These are phyloP conservation scores for Fusarium verrucosum DNA, from an alignment of 2,329 filamentous ascomycete species.

Conservation along the genomic window DNA sequence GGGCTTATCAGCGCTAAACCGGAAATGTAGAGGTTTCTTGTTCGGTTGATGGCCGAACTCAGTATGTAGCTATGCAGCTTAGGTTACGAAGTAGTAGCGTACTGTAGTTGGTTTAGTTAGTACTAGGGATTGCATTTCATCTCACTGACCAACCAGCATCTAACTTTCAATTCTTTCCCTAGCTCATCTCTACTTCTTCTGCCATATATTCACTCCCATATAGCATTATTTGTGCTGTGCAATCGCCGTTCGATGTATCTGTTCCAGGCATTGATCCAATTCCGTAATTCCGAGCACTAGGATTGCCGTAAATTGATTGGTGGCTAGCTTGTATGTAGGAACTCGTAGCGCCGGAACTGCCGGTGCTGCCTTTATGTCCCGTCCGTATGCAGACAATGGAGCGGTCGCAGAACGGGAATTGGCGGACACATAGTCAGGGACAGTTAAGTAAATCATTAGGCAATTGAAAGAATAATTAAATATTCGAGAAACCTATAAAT, in stretches of 20 bases:
- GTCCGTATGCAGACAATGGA: constrained; percentile 22
- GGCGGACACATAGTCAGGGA: constrained; percentile 30
- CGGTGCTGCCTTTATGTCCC: constrained; percentile 22
- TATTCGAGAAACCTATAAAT: too few species aligned
- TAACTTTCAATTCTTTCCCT: neutral
- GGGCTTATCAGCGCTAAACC: too few species aligned
- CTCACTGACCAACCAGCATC: too few species aligned
- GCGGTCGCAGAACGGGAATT: constrained; percentile 26
- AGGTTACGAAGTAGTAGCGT: too few species aligned
- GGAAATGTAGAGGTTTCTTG: too few species aligned
- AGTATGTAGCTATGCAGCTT: too few species aligned
- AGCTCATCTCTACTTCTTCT: constrained; percentile 22
- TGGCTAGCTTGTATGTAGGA: constrained; percentile 19
- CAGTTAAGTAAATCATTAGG: too few species aligned
- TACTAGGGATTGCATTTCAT: too few species aligned
- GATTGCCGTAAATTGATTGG: constrained; percentile 17
- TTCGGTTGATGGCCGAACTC: too few species aligned
- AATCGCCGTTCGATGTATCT: neutral
- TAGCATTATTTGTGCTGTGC: constrained; percentile 7
- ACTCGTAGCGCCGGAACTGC: neutral
- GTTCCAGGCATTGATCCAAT: neutral
- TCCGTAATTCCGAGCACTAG: constrained; percentile 16
- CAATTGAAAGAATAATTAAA: too few species aligned
- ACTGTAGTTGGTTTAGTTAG: too few species aligned
- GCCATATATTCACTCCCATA: constrained; percentile 14